A percentile compares a stretch with the other conserved stretches of the same genome.
phyloP scores from a whole-genome alignment of 352 stramenopile species.

The Phytophthora aleatoria region DNA sequence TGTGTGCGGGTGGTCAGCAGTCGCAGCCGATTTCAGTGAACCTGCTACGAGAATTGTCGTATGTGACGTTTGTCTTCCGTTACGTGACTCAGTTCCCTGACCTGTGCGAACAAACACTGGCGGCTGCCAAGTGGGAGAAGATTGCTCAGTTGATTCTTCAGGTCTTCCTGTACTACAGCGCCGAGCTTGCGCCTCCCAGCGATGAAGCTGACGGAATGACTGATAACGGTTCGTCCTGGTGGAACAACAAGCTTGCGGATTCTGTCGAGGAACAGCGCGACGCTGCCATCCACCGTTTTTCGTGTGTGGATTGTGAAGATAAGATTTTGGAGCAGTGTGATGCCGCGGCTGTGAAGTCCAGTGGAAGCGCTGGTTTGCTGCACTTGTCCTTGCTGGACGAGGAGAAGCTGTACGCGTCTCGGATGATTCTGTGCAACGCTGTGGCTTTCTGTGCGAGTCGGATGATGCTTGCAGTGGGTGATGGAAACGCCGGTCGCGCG shows the following conservation, averaged over 20 bases:
- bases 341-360: constrained; percentile 28
- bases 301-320: constrained; percentile 48
- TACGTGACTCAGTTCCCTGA: constrained; percentile 79
- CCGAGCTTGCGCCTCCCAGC: constrained; percentile 51
- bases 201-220: constrained; percentile 38
- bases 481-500: constrained; percentile 34
- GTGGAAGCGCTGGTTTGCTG: constrained; percentile 44
- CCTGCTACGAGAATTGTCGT: constrained; percentile 71
- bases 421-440: constrained; percentile 83
- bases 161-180: constrained; percentile 67
- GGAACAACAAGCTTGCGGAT: constrained; percentile 36
- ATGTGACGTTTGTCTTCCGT: constrained; percentile 83
- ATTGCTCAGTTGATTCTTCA: constrained; percentile 72
- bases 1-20: constrained; percentile 36
- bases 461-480: constrained; percentile 68
- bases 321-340: constrained; percentile 52
- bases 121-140: constrained; percentile 74
- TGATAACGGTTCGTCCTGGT: constrained; percentile 52
- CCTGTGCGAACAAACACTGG: constrained; percentile 66
- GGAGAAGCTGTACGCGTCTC: constrained; percentile 79
- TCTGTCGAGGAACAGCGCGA: constrained; percentile 62
- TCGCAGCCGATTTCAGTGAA: constrained; percentile 52
- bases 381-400: constrained; percentile 74
- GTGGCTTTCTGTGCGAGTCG: constrained; percentile 75
- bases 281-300: constrained; percentile 40